Percentiles rank a stretch among this genome's conserved stretches.
Evolutionary conservation across 2,329 filamentous ascomycete genomes (phyloP).

Genomic region (Microsporum audouinii): DNA sequence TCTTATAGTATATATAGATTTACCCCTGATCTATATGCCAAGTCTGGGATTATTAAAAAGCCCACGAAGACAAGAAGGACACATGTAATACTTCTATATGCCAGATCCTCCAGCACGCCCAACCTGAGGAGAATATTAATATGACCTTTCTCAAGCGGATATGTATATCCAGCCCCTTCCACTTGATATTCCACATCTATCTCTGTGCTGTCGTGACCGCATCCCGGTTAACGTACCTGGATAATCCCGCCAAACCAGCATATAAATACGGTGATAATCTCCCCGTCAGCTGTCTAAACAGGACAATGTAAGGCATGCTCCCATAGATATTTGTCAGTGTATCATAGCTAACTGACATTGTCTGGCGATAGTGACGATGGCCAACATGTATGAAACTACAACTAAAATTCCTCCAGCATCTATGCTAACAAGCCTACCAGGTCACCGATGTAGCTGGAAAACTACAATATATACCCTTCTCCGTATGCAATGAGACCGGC

Average conservation of each 20-base stretch:
- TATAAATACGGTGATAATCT: conserved; percentile 41
- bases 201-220: neutral
- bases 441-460: conserved; percentile 56
- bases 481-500: conserved; percentile 75
- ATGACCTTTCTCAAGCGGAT: neutral
- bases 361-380: conserved; percentile 57
- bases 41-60: neutral
- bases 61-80: neutral
- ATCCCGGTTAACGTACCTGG: conserved; percentile 6
- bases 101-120: neutral
- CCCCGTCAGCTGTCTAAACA: conserved; percentile 42
- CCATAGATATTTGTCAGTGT: neutral
- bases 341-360: neutral
- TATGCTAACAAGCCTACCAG: conserved; percentile 6
- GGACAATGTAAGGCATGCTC: conserved; percentile 36
- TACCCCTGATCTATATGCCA: neutral
- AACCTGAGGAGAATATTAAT: neutral
- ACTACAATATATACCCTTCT: conserved; percentile 86
- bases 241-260: conserved; percentile 17
- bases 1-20: neutral
- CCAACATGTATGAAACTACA: conserved; percentile 51
- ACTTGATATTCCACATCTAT: neutral
- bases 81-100: neutral
- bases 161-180: neutral
- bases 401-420: neutral